Base-by-base conservation (phyloP, 164 flowering plant species). In the Dillenia turbinata region DNA sequence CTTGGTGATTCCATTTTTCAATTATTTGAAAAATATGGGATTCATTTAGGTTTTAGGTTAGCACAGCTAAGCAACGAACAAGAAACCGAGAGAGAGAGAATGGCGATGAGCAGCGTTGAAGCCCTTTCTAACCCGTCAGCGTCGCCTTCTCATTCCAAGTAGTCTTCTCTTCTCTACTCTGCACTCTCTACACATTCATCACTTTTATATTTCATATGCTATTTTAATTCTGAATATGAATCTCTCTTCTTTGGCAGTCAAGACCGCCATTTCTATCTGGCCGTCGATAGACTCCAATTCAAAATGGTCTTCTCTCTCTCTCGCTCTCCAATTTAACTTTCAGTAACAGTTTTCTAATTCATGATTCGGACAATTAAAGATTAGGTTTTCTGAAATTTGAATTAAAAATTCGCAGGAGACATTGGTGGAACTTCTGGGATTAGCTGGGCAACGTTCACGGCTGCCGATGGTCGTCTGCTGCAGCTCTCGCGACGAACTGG, bases 401-500 rank as follows among this genome's bases (percentile, higher is more conserved):
- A 53, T 57, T 44, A 9, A 10, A n/a, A 15, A 57, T 71, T 50
- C 15, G 71, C 81, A 93, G 98, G 96, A 80, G 69, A 90, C 97
- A 9, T 66, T 95, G 70, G 81, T 88, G 68, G 99, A 86, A 65
- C 75, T 95, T 54, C 64, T 95, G 66, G 85, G 84, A 4, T 76
- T 88, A 59, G 86, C 80, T 8, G 95, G 95, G 7, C 81, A 81
- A 50, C 86, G 87, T 10, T 66, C 78, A 2, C 69, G 80, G 15
- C 74, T 95, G 50, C 94, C 99, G 0, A 74, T 88, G 53, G 86
- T 87, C 12, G 82, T 92, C 16, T 88, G 97, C 69, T 95, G 99
- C 79, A 88, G 85, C 70, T 83, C 95, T 0, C 87, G 99, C 4
- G 99, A 95, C 54, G 96, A 95, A 74, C 98, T 95, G 40, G 99